Percentiles rank a stretch among this genome's conserved stretches.
phyloP scores from a whole-genome alignment of 352 stramenopile genomes.

The Globisporangium solare region DNA sequence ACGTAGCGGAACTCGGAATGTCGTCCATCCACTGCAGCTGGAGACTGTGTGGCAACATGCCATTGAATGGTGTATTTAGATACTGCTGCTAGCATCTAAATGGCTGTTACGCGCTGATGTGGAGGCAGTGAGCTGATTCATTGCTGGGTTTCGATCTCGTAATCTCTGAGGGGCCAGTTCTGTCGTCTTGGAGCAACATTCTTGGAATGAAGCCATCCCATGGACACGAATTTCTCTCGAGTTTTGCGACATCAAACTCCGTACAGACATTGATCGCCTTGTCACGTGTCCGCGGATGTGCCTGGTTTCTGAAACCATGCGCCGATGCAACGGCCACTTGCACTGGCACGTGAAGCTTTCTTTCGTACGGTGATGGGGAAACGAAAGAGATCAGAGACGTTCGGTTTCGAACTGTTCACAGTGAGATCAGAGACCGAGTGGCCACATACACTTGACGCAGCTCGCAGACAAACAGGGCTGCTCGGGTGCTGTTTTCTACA shows the following conservation, averaged over 20 bases:
- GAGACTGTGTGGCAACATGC: too few relatives aligned
- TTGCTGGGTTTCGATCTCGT: background rate
- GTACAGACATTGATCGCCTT: too few relatives aligned
- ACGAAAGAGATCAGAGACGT: slow-evolving; percentile 9
- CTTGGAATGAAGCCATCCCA: slow-evolving; percentile 8
- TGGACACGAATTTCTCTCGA: background rate
- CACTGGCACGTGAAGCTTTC: background rate
- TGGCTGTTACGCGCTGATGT: too few relatives aligned
- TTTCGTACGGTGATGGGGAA: slow-evolving; percentile 1
- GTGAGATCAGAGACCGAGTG: background rate
- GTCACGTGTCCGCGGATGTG: too few relatives aligned
- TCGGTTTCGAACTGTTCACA: slow-evolving; percentile 11
- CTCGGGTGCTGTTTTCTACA: background rate
- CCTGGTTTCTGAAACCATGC: too few relatives aligned
- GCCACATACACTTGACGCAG: background rate
- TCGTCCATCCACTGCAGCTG: too few relatives aligned
- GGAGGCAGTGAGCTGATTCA: too few relatives aligned
- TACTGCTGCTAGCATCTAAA: too few relatives aligned
- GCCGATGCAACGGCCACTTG: too few relatives aligned
- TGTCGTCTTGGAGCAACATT: background rate
- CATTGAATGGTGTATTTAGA: too few relatives aligned
- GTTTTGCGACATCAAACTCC: too few relatives aligned
- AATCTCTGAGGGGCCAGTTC: background rate
- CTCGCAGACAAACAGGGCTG: background rate
- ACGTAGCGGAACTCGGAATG: too few relatives aligned